Conservation (phyloP, 116 monocot genomes). For the Phalaenopsis hybrid region DNA sequence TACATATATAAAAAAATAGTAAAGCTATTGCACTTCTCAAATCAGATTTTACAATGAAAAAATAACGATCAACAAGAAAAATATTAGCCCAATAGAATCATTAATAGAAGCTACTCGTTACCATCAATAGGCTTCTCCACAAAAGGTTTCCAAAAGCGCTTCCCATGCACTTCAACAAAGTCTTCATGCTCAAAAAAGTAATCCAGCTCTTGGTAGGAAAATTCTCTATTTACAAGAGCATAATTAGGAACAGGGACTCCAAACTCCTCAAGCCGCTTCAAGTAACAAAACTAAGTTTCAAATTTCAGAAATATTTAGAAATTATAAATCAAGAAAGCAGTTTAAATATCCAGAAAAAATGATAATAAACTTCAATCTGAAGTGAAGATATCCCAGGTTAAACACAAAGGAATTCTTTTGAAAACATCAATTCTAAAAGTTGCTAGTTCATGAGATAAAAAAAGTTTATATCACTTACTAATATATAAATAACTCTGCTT, state of each 20-base stretch:
- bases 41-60: neutral
- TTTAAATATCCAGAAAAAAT: neutral
- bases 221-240: slow-evolving; percentile 89
- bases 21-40: neutral
- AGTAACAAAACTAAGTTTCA: slow-evolving; percentile 7
- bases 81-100: neutral
- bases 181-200: slow-evolving; percentile 98
- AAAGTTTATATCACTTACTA: neutral
- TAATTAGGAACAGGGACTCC: slow-evolving; percentile 94
- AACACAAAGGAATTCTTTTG: neutral
- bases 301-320: neutral
- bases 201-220: slow-evolving; percentile 82
- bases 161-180: slow-evolving; percentile 95
- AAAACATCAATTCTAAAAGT: neutral
- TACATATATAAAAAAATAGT: neutral
- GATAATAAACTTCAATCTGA: neutral
- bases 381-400: neutral
- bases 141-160: slow-evolving; percentile 95
- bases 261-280: slow-evolving; percentile 74
- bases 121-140: slow-evolving; percentile 98
- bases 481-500: neutral
- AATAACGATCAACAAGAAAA: neutral
- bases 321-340: neutral
- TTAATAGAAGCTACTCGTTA: slow-evolving; percentile 13
- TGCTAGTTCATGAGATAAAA: neutral